These are phyloP conservation scores for Coemansia erecta DNA, from an alignment of 192 early-diverging fungal genomes.

Conservation along the genomic window DNA sequence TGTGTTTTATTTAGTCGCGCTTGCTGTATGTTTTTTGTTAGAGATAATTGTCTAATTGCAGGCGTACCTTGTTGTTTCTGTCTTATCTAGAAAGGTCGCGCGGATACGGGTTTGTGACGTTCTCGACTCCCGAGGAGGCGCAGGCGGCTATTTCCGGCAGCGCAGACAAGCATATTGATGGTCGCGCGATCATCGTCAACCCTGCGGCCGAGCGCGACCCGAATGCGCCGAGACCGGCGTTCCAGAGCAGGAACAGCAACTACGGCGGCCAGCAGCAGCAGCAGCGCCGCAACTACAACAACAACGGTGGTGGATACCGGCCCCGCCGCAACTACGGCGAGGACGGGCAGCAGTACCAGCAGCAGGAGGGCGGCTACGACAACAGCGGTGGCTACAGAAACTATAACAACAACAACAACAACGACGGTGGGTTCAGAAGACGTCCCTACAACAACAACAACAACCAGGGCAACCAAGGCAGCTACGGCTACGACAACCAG, in stretches of 20 bases:
- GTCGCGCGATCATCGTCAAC: conserved; percentile 81
- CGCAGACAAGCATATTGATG: conserved; percentile 72
- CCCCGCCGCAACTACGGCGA: conserved; percentile 11
- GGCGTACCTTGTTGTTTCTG: neutral
- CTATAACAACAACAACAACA: conserved; percentile 34
- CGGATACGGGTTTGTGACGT: conserved; percentile 88
- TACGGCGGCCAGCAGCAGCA: conserved; percentile 49
- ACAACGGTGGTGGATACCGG: conserved; percentile 8
- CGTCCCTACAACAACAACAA: conserved; percentile 9
- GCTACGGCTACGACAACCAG: conserved; percentile 15
- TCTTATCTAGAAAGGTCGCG: conserved; percentile 60
- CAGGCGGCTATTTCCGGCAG: conserved; percentile 66
- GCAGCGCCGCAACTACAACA: conserved; percentile 27
- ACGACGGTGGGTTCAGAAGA: conserved; percentile 23
- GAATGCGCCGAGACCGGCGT: conserved; percentile 13
- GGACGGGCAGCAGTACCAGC: conserved; percentile 1
- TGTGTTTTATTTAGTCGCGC: too few species aligned
- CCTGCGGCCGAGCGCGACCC: conserved; percentile 58
- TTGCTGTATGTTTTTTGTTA: too few species aligned
- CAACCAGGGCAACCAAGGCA: conserved; percentile 7
- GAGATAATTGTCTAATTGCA: too few species aligned
- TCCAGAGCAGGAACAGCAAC: conserved; percentile 22
- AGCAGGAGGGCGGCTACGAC: conserved; percentile 36
- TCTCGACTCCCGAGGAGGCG: conserved; percentile 63
- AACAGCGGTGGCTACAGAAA: conserved; percentile 23